Conservation (phyloP, 352 stramenopile genomes). For the Lagenidium sp. region DNA sequence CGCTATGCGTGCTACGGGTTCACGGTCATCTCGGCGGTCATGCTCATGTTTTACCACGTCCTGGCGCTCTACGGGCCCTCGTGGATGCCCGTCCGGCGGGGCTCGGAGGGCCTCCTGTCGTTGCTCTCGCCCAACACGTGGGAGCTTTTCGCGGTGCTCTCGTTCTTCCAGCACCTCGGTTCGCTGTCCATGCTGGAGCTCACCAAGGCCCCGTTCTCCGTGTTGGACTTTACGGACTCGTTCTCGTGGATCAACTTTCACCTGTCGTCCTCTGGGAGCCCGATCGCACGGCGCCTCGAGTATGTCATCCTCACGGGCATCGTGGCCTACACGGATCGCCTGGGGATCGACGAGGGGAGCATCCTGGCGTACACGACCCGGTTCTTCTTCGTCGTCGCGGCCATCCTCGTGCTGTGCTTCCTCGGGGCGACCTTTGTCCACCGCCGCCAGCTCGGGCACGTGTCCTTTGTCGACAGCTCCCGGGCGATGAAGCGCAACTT, state of each 20-base stretch:
- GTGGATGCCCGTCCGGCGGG: conserved; percentile 24
- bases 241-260: conserved; percentile 69
- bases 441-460: conserved; percentile 36
- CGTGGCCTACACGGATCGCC: conserved; percentile 46
- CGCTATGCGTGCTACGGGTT: conserved; percentile 40
- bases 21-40: conserved; percentile 25
- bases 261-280: conserved; percentile 12
- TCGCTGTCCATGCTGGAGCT: conserved; percentile 48
- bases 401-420: conserved; percentile 27
- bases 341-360: conserved; percentile 32
- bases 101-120: no score
- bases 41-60: conserved; percentile 53
- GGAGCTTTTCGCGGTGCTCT: conserved; percentile 60
- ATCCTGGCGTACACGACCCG: conserved; percentile 25
- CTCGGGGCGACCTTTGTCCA: conserved; percentile 35
- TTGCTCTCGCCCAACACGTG: conserved; percentile 64
- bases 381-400: conserved; percentile 34
- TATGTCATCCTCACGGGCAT: conserved; percentile 45
- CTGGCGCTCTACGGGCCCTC: conserved; percentile 30
- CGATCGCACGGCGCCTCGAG: conserved; percentile 27
- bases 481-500: conserved; percentile 48
- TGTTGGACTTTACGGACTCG: conserved; percentile 61
- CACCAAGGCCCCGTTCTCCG: conserved; percentile 52
- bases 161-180: conserved; percentile 65
- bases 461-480: no score